phyloP scores from a whole-genome alignment of 306 rosid genomes.

The Quercus rubra region DNA sequence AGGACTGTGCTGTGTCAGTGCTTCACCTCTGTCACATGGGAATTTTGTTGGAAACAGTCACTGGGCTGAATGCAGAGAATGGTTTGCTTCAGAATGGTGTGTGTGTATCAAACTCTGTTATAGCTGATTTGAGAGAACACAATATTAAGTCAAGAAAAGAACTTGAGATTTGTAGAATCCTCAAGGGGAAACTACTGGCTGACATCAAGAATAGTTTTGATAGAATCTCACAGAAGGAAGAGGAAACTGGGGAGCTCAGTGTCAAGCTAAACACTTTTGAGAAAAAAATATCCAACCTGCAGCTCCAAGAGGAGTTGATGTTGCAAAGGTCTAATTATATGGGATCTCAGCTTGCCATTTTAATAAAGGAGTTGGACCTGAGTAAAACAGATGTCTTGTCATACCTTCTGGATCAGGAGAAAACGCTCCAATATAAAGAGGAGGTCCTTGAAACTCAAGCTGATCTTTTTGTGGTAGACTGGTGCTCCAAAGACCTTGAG shows the following conservation, averaged over 20 bases:
- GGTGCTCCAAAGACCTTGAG: constrained; percentile 67
- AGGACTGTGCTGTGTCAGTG: constrained; percentile 81
- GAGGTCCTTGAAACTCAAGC: constrained; percentile 52
- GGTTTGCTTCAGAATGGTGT: constrained; percentile 81
- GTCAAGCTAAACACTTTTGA: constrained; percentile 57
- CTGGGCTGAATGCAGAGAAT: constrained; percentile 84
- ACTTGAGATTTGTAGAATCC: constrained; percentile 79
- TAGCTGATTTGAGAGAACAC: constrained; percentile 73
- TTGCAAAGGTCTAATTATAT: constrained; percentile 72
- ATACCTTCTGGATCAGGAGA: constrained; percentile 64
- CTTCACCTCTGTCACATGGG: constrained; percentile 91
- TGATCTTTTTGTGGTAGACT: constrained; percentile 48
- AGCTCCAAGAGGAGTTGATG: constrained; percentile 83
- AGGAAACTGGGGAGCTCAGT: constrained; percentile 63
- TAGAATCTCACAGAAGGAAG: constrained; percentile 71
- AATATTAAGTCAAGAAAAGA: constrained; percentile 64
- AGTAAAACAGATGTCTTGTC: constrained; percentile 46
- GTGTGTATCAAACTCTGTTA: constrained; percentile 57
- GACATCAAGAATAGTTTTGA: constrained; percentile 77
- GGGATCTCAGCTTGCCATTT: constrained; percentile 69
- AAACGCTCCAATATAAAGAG: constrained; percentile 43
- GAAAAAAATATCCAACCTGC: constrained; percentile 64
- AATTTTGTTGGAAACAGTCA: constrained; percentile 74
- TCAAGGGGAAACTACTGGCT: constrained; percentile 72
- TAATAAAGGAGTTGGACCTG: constrained; percentile 69